Evolutionary conservation across 441 rosid genomes (phyloP).

Genomic region (Erodium moschatum): DNA sequence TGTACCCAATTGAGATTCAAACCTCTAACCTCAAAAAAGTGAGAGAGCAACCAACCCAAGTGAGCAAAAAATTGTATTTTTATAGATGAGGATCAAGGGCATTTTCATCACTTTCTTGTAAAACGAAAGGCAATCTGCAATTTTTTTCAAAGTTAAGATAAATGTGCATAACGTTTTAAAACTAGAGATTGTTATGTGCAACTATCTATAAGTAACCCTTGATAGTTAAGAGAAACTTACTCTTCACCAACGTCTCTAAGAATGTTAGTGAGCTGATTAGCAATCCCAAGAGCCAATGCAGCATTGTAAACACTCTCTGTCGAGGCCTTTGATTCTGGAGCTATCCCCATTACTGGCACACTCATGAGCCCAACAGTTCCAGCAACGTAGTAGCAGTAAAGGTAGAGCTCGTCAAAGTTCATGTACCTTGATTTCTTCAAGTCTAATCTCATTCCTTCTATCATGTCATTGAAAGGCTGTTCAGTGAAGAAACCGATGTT

Average conservation of each 20-base stretch:
- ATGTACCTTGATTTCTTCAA: conserved; percentile 34
- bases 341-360: conserved; percentile 49
- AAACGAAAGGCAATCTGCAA: too few species aligned
- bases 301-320: conserved; percentile 41
- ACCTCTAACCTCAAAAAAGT: too few species aligned
- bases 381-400: conserved; percentile 48
- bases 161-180: too few species aligned
- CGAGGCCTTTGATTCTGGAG: conserved; percentile 37
- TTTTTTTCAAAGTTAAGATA: too few species aligned
- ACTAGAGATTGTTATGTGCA: too few species aligned
- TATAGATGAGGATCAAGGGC: too few species aligned
- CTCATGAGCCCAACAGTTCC: conserved; percentile 51
- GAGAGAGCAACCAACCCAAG: too few species aligned
- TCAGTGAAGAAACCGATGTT: background rate
- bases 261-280: conserved; percentile 51
- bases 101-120: too few species aligned
- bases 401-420: conserved; percentile 45
- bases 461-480: conserved; percentile 48
- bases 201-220: too few species aligned
- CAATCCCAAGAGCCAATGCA: conserved; percentile 45
- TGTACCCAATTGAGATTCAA: too few species aligned
- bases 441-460: conserved; percentile 47
- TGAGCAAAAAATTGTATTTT: too few species aligned
- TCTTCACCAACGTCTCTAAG: conserved; percentile 54
- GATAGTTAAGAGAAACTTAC: too few species aligned